Conservation (phyloP, 306 rosid species). For the Ormosia semicastrata region DNA sequence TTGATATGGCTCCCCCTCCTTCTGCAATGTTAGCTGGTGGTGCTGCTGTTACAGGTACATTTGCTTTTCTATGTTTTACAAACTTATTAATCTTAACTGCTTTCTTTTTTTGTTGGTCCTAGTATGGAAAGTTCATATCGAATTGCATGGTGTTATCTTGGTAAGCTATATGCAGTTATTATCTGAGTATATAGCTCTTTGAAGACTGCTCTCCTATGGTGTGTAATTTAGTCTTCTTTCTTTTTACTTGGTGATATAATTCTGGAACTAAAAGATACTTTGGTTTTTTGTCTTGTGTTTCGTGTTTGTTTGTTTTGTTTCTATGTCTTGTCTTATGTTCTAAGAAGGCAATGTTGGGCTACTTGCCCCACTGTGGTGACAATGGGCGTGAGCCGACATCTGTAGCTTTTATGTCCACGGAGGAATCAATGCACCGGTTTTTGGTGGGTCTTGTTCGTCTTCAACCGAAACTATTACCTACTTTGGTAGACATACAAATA, state of each 20-base stretch:
- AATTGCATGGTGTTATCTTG: slow-evolving; percentile 89
- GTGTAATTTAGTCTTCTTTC: slow-evolving; percentile 41
- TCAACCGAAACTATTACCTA: slow-evolving; percentile 84
- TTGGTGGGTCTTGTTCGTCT: slow-evolving; percentile 99
- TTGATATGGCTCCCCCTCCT: slow-evolving; percentile 98
- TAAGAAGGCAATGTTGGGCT: slow-evolving; percentile 99
- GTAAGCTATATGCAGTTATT: slow-evolving; percentile 81
- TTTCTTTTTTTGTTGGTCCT: slow-evolving; percentile 59
- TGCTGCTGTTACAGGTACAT: slow-evolving; percentile 75
- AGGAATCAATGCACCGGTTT: slow-evolving; percentile 94
- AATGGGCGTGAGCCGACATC: slow-evolving; percentile 99
- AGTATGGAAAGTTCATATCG: slow-evolving; percentile 95
- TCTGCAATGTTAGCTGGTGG: slow-evolving; percentile 73
- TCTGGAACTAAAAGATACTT: slow-evolving; percentile 96
- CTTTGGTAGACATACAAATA: slow-evolving; percentile 91
- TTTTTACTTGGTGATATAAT: slow-evolving; percentile 72
- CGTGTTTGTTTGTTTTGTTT: slow-evolving; percentile 98
- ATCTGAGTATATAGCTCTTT: slow-evolving; percentile 47
- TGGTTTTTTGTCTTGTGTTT: slow-evolving; percentile 95
- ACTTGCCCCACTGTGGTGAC: slow-evolving; percentile 99
- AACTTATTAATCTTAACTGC: slow-evolving; percentile 61
- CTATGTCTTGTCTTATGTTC: slow-evolving; percentile 90
- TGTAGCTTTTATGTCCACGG: slow-evolving; percentile 98
- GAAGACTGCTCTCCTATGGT: slow-evolving; percentile 54
- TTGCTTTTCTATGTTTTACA: slow-evolving; percentile 27